A percentile compares a stretch with the other conserved stretches of the same genome.
phyloP scores from a whole-genome alignment of 495 filamentous ascomycete species.

The Neurospora africana region DNA sequence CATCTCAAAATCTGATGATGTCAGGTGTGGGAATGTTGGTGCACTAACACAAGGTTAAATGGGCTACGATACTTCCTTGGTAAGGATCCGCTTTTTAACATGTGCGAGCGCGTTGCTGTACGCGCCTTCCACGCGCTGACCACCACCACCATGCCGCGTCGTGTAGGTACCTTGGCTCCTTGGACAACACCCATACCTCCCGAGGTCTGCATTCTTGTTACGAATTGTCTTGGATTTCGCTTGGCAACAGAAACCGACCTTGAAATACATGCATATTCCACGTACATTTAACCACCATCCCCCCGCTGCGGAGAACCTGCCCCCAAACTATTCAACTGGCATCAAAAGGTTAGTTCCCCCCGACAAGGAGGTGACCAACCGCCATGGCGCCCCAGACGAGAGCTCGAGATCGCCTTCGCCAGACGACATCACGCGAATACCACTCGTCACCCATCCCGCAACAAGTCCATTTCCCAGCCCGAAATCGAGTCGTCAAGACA shows the following conservation, averaged over 20 bases:
- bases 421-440: conserved; percentile 24
- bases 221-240: background rate
- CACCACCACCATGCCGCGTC: background rate
- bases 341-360: background rate
- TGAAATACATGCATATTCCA: background rate
- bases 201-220: no score
- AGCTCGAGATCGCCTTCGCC: conserved; percentile 7
- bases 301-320: background rate
- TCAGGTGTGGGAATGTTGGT: background rate
- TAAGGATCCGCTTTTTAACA: background rate
- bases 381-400: conserved; percentile 26
- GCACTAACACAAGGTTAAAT: background rate
- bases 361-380: background rate
- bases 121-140: background rate
- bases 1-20: background rate
- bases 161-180: background rate
- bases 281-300: background rate
- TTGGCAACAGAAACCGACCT: background rate
- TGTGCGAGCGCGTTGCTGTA: background rate
- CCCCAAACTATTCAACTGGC: background rate
- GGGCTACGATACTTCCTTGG: background rate
- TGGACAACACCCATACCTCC: no score
- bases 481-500: conserved; percentile 23
- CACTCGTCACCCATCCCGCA: conserved; percentile 25
- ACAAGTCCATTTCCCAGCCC: conserved; percentile 30